Evolutionary conservation across 1,284 basidiomycete genomes (phyloP), one percentile per base, ranked within the genome.

Genomic region (Heterobasidion parviporum): DNA sequence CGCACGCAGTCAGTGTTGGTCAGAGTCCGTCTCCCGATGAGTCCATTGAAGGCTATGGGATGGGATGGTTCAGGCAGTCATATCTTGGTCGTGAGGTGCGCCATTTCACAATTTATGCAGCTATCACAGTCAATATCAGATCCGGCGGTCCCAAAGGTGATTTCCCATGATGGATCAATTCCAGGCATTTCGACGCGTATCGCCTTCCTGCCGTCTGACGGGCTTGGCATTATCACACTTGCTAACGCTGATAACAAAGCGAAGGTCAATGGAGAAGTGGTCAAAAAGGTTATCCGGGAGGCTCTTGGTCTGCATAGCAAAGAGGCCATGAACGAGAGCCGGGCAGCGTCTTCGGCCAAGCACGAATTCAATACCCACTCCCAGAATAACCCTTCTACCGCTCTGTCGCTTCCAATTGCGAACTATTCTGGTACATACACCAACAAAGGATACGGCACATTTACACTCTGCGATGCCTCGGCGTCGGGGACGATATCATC

Each of bases 151-250:
- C 16, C 20, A n/a, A 43, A 65, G 57, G 60, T 75, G 8, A 65
- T 77, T 15, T 68, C 71, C 53, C 75, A 78, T 59, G 66, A 64
- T 3, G 74, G 76, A 2, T 68, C 63, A 50, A 69, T 70, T 54
- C 72, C 73, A 6, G 78, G 76, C 0, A 76, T 72, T 61, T 70
- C 72, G 36, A 72, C 70, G 0, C 64, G 70, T 38, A 68, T 76
- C 15, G 62, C 58, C 0, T 64, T 67, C 50, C 53, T 66, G 15
- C 63, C 65, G 8, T 3, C 38, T 10, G 70, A 73, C 47, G 70
- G 70, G 32, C 60, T 79, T 3, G 77, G 71, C 1, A 63, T 76
- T 15, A 68, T 77, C 15, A 62, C 69, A 0, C 67, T 80, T 0
- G 70, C 72, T 6, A 79, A 80, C 56, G 62, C 62, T n/a, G 75